These are phyloP conservation scores for Papiliotrema fonsecae DNA, from an alignment of 1,284 basidiomycete genomes.

Conservation along the genomic window DNA sequence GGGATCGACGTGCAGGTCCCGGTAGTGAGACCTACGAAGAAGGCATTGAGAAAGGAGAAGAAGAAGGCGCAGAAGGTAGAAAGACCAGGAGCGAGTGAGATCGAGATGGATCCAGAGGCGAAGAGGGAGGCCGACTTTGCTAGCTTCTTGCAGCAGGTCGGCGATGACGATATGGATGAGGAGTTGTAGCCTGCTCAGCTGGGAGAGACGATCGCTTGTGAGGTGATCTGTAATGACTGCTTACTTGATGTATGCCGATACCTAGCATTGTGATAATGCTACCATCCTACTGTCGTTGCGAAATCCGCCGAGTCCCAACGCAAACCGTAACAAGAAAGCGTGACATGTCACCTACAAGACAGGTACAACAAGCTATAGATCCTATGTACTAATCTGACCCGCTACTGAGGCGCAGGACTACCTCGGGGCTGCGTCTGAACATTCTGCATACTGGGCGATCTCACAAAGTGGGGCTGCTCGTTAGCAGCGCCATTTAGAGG, in stretches of 20 bases:
- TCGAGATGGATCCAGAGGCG: conserved; percentile 30
- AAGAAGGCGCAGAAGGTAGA: conserved; percentile 19
- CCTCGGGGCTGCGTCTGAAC: conserved; percentile 12
- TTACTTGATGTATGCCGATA: too few relatives aligned
- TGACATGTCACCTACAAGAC: too few relatives aligned
- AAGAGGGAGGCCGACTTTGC: conserved; percentile 47
- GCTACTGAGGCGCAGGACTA: conserved; percentile 14
- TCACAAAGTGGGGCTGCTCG: conserved; percentile 19
- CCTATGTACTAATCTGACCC: too few relatives aligned
- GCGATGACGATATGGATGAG: conserved; percentile 12
- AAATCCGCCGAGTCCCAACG: too few relatives aligned
- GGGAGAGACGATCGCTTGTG: too few relatives aligned
- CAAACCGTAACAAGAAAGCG: too few relatives aligned
- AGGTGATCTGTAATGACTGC: too few relatives aligned
- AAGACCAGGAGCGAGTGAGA: conserved; percentile 7
- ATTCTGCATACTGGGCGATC: conserved; percentile 25
- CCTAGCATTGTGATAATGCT: too few relatives aligned
- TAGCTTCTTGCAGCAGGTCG: conserved; percentile 42
- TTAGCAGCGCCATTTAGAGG: neutral
- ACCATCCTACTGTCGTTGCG: too few relatives aligned
- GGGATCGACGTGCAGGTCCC: conserved; percentile 12
- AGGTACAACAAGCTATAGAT: too few relatives aligned
- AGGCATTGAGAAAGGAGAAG: conserved; percentile 26
- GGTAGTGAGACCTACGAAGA: conserved; percentile 11
- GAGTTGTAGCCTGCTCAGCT: too few relatives aligned